A percentile compares a stretch with the other conserved stretches of the same genome.
These are phyloP conservation scores for Ligustrum vulgare DNA, from an alignment of 257 asterid species.

Conservation along the genomic window DNA sequence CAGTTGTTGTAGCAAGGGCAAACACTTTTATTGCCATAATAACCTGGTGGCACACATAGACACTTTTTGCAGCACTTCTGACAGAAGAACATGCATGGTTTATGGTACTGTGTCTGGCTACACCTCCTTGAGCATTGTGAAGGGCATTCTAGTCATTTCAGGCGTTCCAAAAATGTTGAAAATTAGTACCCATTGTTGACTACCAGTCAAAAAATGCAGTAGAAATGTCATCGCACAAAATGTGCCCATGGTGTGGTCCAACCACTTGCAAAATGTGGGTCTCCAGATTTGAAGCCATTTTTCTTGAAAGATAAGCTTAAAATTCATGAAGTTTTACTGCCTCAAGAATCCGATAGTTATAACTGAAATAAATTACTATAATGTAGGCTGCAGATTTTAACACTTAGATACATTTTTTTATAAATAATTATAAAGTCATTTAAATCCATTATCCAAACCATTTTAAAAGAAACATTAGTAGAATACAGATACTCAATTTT, in stretches of 20 bases:
- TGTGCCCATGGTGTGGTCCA: background rate
- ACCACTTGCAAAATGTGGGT: background rate
- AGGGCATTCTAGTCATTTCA: conserved; percentile 67
- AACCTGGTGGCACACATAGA: conserved; percentile 84
- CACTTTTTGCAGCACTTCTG: conserved; percentile 79
- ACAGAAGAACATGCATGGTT: conserved; percentile 85
- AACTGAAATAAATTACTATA: too few species aligned
- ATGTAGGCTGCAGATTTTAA: background rate
- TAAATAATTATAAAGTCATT: too few species aligned
- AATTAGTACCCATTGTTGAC: background rate
- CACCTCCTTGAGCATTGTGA: conserved; percentile 65
- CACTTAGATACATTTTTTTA: too few species aligned
- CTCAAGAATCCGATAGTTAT: too few species aligned
- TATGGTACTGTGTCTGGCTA: conserved; percentile 61
- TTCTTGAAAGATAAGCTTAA: background rate
- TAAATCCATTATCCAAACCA: too few species aligned
- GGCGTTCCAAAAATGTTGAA: background rate
- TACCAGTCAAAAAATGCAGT: conserved; percentile 15
- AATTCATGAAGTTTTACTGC: background rate
- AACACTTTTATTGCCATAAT: conserved; percentile 64
- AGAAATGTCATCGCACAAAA: background rate
- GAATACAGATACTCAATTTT: too few species aligned
- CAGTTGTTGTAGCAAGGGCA: conserved; percentile 92
- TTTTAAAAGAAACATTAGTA: too few species aligned
- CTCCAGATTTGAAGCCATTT: background rate